Evolutionary conservation across 805 yeast genomes (phyloP).

Genomic region (Starmerella tilneyi): DNA sequence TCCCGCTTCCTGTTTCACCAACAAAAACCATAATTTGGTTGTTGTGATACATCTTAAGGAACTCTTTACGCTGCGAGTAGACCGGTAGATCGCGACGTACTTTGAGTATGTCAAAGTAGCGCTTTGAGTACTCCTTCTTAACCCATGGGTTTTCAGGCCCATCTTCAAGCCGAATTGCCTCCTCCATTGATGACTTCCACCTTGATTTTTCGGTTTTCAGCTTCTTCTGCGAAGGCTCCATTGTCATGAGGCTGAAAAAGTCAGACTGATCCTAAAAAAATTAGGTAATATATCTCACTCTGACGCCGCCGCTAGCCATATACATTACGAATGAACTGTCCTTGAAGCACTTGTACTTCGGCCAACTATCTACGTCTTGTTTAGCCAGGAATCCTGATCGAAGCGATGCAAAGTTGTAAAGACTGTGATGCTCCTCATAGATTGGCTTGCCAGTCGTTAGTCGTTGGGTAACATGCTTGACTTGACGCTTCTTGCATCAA

Average conservation of each 20-base stretch:
- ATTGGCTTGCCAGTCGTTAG: too few relatives aligned
- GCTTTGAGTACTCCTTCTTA: slow-evolving; percentile 48
- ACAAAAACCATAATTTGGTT: slow-evolving; percentile 96
- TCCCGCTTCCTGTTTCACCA: slow-evolving; percentile 99
- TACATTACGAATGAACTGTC: too few relatives aligned
- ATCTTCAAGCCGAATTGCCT: slow-evolving; percentile 32
- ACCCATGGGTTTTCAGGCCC: slow-evolving; percentile 69
- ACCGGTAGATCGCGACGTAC: slow-evolving; percentile 84
- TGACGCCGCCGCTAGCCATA: too few relatives aligned
- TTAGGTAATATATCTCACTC: too few relatives aligned
- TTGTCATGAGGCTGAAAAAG: neutral
- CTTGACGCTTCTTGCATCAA: too few relatives aligned
- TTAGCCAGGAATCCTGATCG: too few relatives aligned
- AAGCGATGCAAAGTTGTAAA: too few relatives aligned
- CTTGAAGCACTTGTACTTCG: too few relatives aligned
- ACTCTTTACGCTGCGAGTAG: slow-evolving; percentile 84
- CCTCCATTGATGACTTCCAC: slow-evolving; percentile 28
- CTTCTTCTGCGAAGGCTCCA: slow-evolving; percentile 17
- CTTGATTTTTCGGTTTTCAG: slow-evolving; percentile 11
- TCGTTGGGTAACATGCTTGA: too few relatives aligned
- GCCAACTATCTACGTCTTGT: too few relatives aligned
- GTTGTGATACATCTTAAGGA: slow-evolving; percentile 67
- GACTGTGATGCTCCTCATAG: too few relatives aligned
- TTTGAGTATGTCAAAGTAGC: slow-evolving; percentile 68
- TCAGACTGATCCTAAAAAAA: slow-evolving; percentile 5